These are phyloP conservation scores for Echium plantagineum DNA, from an alignment of 257 asterid genomes.

Conservation along the genomic window DNA sequence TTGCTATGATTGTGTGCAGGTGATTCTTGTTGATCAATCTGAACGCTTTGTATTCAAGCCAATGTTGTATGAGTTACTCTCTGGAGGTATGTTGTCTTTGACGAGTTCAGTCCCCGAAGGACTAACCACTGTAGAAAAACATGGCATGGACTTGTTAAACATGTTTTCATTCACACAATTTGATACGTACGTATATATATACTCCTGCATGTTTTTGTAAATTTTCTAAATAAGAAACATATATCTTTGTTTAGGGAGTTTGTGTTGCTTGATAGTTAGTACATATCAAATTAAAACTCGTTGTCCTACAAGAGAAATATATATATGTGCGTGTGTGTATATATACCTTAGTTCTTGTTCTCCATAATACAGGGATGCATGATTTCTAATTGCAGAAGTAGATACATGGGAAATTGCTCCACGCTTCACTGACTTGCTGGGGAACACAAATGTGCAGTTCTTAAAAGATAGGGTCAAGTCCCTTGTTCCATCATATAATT, in stretches of 20 bases:
- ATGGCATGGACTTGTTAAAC: not conserved
- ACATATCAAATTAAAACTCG: no score
- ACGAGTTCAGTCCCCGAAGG: not conserved
- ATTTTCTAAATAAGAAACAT: no score
- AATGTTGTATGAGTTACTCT: slow-evolving; percentile 79
- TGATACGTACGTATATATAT: no score
- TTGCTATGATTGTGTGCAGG: slow-evolving; percentile 30
- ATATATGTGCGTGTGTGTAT: no score
- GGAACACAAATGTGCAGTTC: slow-evolving; percentile 63
- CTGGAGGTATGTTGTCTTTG: slow-evolving; percentile 58
- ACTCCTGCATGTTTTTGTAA: no score
- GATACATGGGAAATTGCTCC: slow-evolving; percentile 97
- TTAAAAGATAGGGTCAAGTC: slow-evolving; percentile 62
- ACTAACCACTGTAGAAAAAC: not conserved
- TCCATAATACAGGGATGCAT: not conserved
- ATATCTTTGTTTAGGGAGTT: no score
- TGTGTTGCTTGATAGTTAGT: no score
- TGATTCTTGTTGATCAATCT: slow-evolving; percentile 85
- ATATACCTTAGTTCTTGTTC: not conserved
- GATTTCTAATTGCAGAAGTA: slow-evolving; percentile 54
- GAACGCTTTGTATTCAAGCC: slow-evolving; percentile 96
- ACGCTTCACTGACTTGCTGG: slow-evolving; percentile 72
- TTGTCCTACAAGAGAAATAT: no score
- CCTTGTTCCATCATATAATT: slow-evolving; percentile 59
- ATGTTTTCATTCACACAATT: not conserved